Percentiles rank a stretch among this genome's conserved stretches.
Conservation (phyloP, 306 rosid species). For the Gillenia trifoliata region DNA sequence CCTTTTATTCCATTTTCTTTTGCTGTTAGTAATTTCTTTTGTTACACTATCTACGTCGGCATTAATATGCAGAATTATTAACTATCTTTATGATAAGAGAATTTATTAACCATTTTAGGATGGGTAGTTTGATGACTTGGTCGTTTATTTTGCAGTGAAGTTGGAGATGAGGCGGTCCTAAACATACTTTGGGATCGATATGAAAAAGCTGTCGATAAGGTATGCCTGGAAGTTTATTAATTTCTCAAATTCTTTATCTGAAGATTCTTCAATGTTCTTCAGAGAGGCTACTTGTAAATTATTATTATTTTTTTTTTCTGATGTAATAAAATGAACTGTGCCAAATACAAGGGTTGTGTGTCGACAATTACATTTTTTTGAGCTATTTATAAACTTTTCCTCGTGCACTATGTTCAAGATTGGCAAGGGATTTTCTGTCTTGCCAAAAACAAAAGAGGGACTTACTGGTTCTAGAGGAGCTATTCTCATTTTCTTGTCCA, state of each 20-base stretch:
- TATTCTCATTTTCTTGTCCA: neutral
- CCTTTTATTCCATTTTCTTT: neutral
- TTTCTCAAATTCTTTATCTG: neutral
- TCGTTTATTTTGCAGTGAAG: constrained; percentile 48
- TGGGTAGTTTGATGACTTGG: neutral
- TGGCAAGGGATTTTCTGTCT: neutral
- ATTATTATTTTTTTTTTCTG: constrained; percentile 3
- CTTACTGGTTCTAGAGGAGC: neutral
- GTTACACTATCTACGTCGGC: neutral
- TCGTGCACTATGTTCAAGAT: neutral
- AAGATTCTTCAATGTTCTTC: constrained; percentile 19
- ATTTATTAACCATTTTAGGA: neutral
- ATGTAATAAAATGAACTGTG: neutral
- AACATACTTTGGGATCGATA: constrained; percentile 86
- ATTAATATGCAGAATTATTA: neutral
- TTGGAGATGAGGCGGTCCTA: constrained; percentile 84
- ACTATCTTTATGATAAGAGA: neutral
- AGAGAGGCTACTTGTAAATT: constrained; percentile 3
- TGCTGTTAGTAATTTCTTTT: neutral
- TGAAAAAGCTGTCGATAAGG: constrained; percentile 72
- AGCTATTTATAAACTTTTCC: neutral
- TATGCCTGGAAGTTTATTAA: constrained; percentile 34
- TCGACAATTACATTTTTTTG: neutral
- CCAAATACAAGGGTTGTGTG: neutral
- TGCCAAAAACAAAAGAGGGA: neutral